Base-by-base conservation (phyloP, 805 yeast species). In the Grigorovia yakushimaensis region DNA sequence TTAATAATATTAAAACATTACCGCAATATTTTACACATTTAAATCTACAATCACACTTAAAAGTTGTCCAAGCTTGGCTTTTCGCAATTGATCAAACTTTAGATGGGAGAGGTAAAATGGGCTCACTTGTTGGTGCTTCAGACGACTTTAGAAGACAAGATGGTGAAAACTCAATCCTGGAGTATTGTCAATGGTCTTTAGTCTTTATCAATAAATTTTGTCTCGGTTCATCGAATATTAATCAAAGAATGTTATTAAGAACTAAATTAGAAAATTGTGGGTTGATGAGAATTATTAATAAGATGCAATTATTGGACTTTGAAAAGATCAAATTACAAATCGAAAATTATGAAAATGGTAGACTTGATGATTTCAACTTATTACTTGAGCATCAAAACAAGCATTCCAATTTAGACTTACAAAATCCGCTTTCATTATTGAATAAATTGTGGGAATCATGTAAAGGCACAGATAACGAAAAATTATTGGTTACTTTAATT, bases 101-200 rank as follows among this genome's bases (percentile, higher is more conserved):
- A 41, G 87, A 81, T 48, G 96, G 96, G 2, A 75, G 89, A 55
- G 98, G 98, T 7, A 83, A 80, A 56, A 73, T 85, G 75, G 96
- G 96, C 10, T 86, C 96, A 0, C 65, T 83, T 57, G 98, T 91
- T 8, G 97, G 97, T 1, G 95, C 96, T 0, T 82, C 87, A 49
- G 93, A 83, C 9, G 97, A 91, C 54, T 74, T 79, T 46, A 81
- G 79, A 49, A 56, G 61, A 5, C 47, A 59, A 3, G 67, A 66
- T 22, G 73, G 73, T 13, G 70, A 74, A 30, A 73, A 73, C 44
- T 74, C 66, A 4, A 61, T 64, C 19, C 43, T 64, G 20, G 69
- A 65, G 49, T 65, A 65, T 49, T 58, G 62, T 20, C 58, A 55
- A 33, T 58, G 61, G 54, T 54, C 66, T 3, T 53, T 64, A 54